These are phyloP conservation scores for Lachnellula cervina DNA, from an alignment of 2,329 filamentous ascomycete genomes.

Conservation along the genomic window DNA sequence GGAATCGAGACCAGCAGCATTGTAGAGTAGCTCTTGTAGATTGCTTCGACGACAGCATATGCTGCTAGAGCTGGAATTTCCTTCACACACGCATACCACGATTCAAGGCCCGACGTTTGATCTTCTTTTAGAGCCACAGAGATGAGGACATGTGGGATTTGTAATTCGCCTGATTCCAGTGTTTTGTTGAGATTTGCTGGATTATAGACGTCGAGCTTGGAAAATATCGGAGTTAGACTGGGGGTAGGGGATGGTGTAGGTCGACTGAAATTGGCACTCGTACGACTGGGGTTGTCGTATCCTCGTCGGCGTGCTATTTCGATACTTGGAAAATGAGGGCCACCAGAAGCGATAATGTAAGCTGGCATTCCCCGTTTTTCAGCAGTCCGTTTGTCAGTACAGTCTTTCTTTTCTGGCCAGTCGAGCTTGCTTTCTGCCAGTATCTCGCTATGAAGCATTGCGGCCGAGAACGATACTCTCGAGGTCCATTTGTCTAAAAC, in stretches of 20 bases:
- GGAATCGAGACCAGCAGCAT: constrained; percentile 54
- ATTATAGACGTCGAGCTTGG: constrained; percentile 10
- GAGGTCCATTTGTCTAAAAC: constrained; percentile 19
- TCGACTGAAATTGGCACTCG: constrained; percentile 4
- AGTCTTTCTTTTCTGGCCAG: constrained; percentile 2
- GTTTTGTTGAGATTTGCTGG: constrained; percentile 4
- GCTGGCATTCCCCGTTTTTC: constrained; percentile 7
- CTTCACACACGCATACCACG: constrained; percentile 54
- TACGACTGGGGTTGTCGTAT: not conserved
- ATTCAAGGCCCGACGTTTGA: constrained; percentile 51
- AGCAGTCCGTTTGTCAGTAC: constrained; percentile 3
- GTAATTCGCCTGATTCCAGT: constrained; percentile 1
- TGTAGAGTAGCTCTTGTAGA: constrained; percentile 58
- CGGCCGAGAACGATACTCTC: constrained; percentile 17
- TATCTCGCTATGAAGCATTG: constrained; percentile 22
- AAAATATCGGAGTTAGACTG: constrained; percentile 3
- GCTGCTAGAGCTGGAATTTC: constrained; percentile 54
- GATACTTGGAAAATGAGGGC: constrained; percentile 3
- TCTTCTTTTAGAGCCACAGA: constrained; percentile 55
- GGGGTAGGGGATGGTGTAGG: constrained; percentile 1
- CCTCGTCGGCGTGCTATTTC: constrained; percentile 6
- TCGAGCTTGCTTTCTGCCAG: constrained; percentile 8
- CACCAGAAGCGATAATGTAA: constrained; percentile 5
- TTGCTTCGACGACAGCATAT: constrained; percentile 56
- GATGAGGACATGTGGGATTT: constrained; percentile 54